Percentiles rank a stretch among this genome's conserved stretches.
Evolutionary conservation across 257 asterid genomes (phyloP).

Genomic region (Ophiorrhiza pumila): DNA sequence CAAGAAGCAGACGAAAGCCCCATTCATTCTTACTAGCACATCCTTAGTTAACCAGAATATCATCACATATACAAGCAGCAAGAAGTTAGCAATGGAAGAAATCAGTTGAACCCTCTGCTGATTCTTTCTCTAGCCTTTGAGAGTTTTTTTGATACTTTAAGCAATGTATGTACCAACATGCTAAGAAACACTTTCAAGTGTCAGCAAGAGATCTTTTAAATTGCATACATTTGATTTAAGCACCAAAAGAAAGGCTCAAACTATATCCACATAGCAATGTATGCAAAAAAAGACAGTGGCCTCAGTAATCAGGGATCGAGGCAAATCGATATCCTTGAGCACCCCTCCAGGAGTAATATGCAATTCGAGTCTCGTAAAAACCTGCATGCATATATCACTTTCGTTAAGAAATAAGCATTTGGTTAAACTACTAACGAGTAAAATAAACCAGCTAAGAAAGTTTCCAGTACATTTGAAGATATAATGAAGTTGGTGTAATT

Average conservation of each 20-base stretch:
- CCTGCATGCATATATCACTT: conserved; percentile 41
- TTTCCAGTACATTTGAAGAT: background rate
- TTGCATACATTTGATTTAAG: too few species aligned
- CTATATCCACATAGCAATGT: background rate
- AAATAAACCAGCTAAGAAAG: background rate
- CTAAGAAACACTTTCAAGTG: background rate
- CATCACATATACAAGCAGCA: too few species aligned
- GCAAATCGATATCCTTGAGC: conserved; percentile 52
- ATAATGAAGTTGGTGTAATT: background rate
- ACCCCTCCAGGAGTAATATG: conserved; percentile 77
- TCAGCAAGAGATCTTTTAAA: background rate
- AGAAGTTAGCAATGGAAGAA: background rate
- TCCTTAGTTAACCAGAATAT: too few species aligned
- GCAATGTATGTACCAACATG: background rate
- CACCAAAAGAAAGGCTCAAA: background rate
- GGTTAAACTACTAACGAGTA: background rate
- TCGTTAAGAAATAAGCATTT: background rate
- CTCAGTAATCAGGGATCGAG: conserved; percentile 78
- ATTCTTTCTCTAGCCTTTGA: background rate
- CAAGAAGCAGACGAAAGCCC: too few species aligned
- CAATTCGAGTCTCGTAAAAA: conserved; percentile 78
- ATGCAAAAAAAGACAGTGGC: background rate
- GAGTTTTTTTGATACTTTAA: background rate
- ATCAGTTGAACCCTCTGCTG: background rate
- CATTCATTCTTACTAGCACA: too few species aligned